Base-by-base conservation (phyloP, 1,139 yeast species). In the Eremothecium coryli region DNA sequence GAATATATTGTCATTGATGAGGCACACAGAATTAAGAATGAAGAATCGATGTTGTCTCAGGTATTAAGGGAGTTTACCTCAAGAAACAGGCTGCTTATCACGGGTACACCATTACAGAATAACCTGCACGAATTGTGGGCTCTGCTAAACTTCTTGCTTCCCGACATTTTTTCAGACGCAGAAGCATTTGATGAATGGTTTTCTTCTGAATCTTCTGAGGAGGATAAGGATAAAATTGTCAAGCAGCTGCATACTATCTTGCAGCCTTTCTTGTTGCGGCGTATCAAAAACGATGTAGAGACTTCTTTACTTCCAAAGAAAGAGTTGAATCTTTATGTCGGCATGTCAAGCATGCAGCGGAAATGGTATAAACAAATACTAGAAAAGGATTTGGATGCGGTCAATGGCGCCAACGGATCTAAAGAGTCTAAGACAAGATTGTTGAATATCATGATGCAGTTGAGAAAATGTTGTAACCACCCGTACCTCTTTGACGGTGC, bases 211-310 rank as follows among this genome's bases (percentile, higher is more conserved):
- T 57, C 57, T 20, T 40, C 47, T 3, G 64, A 61, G 4, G 58
- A 54, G 16, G 71, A 71, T 27, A 75, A 73, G 42, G 84, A 76
- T 45, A 66, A 67, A 16, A 79, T 88, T 4, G 84, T 90, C 14
- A 76, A 77, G 47, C 97, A 90, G 60, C 65, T 90, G 33, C 97
- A 88, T 61, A 80, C 86, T 48, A 95, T 90, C 4, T 66, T 88
- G 40, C 72, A 76, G 40, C 93, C 93, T 5, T 81, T 81, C 50
- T 61, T 81, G 30, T 62, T 81, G 42, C 70, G 93, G 55, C 71
- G 93, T 60, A 73, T 81, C 43, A 81, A 81, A 49, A 70, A 82
- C 10, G 93, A 81, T 46, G 93, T 81, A 13, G 93, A 81, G 53
- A 80, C 79, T 46, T 76, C 85, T 0, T 63, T 81, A 29, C 60